phyloP scores from a whole-genome alignment of 768 basidiomycete species.

The Zangia roseola region DNA sequence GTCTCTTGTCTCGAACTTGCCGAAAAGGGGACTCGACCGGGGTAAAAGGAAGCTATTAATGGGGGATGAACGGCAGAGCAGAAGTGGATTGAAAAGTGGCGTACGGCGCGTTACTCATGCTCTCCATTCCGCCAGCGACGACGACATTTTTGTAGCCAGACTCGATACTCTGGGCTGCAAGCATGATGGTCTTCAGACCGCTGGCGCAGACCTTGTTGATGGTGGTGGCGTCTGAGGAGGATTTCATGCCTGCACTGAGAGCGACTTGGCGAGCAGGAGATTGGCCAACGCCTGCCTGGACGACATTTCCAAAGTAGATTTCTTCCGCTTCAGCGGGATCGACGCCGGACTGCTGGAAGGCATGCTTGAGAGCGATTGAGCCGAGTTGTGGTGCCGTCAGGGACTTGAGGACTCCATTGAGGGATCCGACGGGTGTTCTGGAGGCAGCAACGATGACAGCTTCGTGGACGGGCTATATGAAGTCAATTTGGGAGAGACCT shows the following conservation, averaged over 20 bases:
- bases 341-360: conserved; percentile 76
- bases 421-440: conserved; percentile 90
- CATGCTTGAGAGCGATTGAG: conserved; percentile 84
- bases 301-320: conserved; percentile 95
- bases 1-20: conserved; percentile 85
- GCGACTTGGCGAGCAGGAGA: conserved; percentile 97
- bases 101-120: conserved; percentile 98
- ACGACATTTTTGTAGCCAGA: conserved; percentile 84
- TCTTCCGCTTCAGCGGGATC: conserved; percentile 87
- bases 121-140: conserved; percentile 97
- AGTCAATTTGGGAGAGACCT: neutral
- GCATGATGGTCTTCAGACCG: conserved; percentile 93
- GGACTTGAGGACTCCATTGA: conserved; percentile 86
- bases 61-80: conserved; percentile 1
- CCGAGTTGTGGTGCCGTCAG: conserved; percentile 93
- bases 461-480: conserved; percentile 56
- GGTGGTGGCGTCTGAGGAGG: conserved; percentile 92
- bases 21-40: conserved; percentile 79
- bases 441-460: conserved; percentile 92
- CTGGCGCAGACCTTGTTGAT: conserved; percentile 99
- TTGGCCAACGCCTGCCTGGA: conserved; percentile 97
- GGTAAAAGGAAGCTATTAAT: conserved; percentile 70
- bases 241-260: conserved; percentile 81
- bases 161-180: conserved; percentile 88
- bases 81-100: conserved; percentile 35